A percentile compares a stretch with the other conserved stretches of the same genome.
These are phyloP conservation scores for Aethionema arabicum DNA, from an alignment of 345 rosid species.

Conservation along the genomic window DNA sequence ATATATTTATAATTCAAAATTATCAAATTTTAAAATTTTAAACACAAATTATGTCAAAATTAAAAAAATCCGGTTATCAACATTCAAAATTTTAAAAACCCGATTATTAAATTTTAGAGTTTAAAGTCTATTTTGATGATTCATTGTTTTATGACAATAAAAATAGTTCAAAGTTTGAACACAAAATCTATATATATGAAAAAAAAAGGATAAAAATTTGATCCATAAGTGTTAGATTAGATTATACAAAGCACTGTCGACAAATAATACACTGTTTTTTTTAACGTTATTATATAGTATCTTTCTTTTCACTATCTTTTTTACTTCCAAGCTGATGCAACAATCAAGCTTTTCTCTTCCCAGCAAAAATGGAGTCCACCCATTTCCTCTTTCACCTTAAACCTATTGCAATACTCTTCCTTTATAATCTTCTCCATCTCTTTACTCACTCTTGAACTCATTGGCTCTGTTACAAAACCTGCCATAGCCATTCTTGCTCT, in stretches of 20 bases:
- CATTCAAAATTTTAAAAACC: too few relatives aligned
- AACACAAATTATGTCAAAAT: too few relatives aligned
- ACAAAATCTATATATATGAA: background rate
- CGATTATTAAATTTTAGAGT: too few relatives aligned
- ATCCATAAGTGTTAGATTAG: slow-evolving; percentile 34
- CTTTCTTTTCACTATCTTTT: background rate
- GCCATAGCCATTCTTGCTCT: slow-evolving; percentile 96
- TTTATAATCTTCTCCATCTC: slow-evolving; percentile 50
- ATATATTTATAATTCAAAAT: too few relatives aligned
- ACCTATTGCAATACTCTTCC: slow-evolving; percentile 63
- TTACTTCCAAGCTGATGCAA: slow-evolving; percentile 89
- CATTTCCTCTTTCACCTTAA: slow-evolving; percentile 57
- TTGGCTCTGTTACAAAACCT: slow-evolving; percentile 62
- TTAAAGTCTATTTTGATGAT: too few relatives aligned
- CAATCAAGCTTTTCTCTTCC: slow-evolving; percentile 85
- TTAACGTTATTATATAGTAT: background rate
- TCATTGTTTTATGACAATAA: too few relatives aligned
- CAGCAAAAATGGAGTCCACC: slow-evolving; percentile 82
- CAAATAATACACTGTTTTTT: slow-evolving; percentile 7
- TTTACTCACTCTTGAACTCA: slow-evolving; percentile 54
- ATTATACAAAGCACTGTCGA: slow-evolving; percentile 4
- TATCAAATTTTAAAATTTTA: too few relatives aligned
- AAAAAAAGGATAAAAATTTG: background rate
- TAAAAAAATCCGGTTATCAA: too few relatives aligned
- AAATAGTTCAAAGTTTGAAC: too few relatives aligned